Conservation (phyloP, 768 basidiomycete genomes). For the Rhizopogon vulgaris region DNA sequence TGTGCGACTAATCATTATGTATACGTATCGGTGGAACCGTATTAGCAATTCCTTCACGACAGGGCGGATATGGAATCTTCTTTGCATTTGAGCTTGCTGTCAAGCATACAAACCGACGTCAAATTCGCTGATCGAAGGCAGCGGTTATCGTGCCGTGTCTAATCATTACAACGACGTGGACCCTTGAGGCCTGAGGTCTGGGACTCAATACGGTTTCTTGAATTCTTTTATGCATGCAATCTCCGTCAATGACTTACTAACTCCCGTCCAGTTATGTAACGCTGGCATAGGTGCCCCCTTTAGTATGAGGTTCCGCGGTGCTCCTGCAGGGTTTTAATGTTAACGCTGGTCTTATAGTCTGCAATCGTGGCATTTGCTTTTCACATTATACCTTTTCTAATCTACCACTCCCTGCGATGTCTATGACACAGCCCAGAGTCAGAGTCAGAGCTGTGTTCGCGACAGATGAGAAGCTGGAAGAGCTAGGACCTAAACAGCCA, state of each 20-base stretch:
- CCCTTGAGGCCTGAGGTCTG: not conserved
- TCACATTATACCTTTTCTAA: not conserved
- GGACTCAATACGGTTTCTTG: not conserved
- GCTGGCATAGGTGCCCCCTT: not conserved
- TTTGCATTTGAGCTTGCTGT: too few relatives aligned
- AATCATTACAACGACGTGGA: not conserved
- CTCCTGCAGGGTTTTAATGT: not conserved
- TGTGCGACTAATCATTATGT: too few relatives aligned
- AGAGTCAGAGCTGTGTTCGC: not conserved
- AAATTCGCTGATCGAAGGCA: not conserved
- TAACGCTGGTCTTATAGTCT: not conserved
- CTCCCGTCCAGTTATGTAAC: not conserved
- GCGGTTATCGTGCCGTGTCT: not conserved
- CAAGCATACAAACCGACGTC: too few relatives aligned
- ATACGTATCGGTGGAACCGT: too few relatives aligned
- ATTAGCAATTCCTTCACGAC: too few relatives aligned
- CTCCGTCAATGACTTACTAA: not conserved
- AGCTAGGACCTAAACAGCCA: not conserved
- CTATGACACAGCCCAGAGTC: not conserved
- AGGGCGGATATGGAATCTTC: too few relatives aligned
- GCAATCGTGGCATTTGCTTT: not conserved
- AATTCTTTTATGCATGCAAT: not conserved
- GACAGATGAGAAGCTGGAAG: not conserved
- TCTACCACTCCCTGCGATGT: not conserved
- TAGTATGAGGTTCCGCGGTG: not conserved